phyloP scores from a whole-genome alignment of 805 yeast species.

The Metschnikowia lochheadii region DNA sequence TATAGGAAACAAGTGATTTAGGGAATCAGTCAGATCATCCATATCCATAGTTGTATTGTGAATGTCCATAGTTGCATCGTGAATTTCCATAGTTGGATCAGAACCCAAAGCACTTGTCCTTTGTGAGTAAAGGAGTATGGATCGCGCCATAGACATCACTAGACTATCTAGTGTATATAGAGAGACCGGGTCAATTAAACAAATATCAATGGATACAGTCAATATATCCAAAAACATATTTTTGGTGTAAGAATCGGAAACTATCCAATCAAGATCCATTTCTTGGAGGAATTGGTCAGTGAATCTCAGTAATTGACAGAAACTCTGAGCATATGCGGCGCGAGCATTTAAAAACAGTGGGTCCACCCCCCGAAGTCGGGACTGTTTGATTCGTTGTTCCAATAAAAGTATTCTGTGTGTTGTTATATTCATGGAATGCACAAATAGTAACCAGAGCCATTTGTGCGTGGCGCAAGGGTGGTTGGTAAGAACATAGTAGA shows the following conservation, averaged over 20 bases:
- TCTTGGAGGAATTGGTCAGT: background rate
- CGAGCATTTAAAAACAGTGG: background rate
- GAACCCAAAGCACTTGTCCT: no score
- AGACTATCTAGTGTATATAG: background rate
- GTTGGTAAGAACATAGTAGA: slow-evolving; percentile 10
- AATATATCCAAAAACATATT: background rate
- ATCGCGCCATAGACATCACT: background rate
- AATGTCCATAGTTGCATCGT: no score
- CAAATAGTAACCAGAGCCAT: slow-evolving; percentile 11
- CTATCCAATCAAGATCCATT: background rate
- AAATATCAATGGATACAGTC: background rate
- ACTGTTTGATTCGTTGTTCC: background rate
- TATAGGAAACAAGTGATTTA: background rate
- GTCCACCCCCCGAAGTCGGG: slow-evolving; percentile 1
- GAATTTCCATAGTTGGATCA: background rate
- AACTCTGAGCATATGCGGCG: slow-evolving; percentile 3
- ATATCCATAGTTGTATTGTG: background rate
- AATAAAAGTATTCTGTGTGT: background rate
- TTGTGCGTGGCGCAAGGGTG: slow-evolving; percentile 4
- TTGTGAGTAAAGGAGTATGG: background rate
- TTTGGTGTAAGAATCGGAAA: background rate
- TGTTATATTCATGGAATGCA: background rate
- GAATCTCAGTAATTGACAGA: slow-evolving; percentile 1
- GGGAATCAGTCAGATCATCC: background rate
- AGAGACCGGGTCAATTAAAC: slow-evolving; percentile 1